Evolutionary conservation across 139 green algal genomes (phyloP).

Genomic region (Bryopsis sp.): DNA sequence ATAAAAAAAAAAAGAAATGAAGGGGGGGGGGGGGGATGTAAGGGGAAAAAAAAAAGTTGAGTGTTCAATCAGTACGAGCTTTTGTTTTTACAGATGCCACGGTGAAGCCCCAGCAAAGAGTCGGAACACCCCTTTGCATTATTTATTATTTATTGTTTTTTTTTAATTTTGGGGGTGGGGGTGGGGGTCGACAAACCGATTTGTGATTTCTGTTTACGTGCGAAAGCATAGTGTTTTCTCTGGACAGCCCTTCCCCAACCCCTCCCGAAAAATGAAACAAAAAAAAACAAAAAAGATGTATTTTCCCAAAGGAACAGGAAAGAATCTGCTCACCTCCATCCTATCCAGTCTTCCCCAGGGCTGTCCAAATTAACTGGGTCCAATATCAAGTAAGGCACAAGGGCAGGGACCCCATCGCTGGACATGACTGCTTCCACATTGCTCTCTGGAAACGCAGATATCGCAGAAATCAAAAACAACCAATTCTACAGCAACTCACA

Average conservation of each 20-base stretch:
- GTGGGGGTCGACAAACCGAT: too few relatives aligned
- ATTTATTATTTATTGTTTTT: background rate
- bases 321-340: slow-evolving; percentile 1
- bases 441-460: slow-evolving; percentile 8
- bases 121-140: too few relatives aligned
- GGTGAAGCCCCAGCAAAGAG: too few relatives aligned
- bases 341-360: background rate
- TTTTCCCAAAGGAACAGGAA: too few relatives aligned
- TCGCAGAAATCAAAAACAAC: too few relatives aligned
- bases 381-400: slow-evolving; percentile 16
- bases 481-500: too few relatives aligned
- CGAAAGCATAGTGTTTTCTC: too few relatives aligned
- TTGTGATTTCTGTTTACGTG: too few relatives aligned
- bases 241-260: background rate
- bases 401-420: background rate
- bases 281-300: slow-evolving; percentile 1
- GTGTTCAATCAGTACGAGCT: background rate
- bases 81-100: too few relatives aligned
- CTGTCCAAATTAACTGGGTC: background rate
- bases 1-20: too few relatives aligned
- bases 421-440: slow-evolving; percentile 15
- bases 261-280: background rate
- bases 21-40: too few relatives aligned
- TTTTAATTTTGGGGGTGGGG: too few relatives aligned
- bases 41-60: background rate